Base-by-base conservation (phyloP, 1,284 basidiomycete species). In the Leccinum proximum region DNA sequence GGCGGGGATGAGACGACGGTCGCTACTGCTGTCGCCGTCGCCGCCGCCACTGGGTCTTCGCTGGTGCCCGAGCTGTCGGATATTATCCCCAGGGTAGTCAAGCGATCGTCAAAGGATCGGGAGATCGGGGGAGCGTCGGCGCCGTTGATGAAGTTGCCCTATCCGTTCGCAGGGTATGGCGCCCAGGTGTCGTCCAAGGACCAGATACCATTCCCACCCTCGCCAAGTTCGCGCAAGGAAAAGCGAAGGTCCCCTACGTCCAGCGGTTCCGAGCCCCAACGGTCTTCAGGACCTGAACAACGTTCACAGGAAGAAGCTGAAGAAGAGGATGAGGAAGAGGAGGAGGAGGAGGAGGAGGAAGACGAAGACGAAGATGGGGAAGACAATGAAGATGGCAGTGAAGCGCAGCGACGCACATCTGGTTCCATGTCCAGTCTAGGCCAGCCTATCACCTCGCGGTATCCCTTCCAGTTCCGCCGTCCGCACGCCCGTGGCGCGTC, bases 351-450 rank as follows among this genome's bases (percentile, higher is more conserved):
- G 62, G 80, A 73, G n/a, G 80, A 81, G 62, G 80, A 80, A 30
- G 78, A 73, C 18, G 80, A 81, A 62, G 80, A 65, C 0, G 64
- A 69, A 5, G 80, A 79, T 0, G 78, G 75, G 0, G 81, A 78
- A 1, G 78, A 79, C 0, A 75, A 75, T 2, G 80, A 77, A 42
- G 73, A 75, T 61, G 73, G 67, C 58, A 79, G 81, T 65, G 79
- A 82, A 61, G 79, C 79, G 4, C 79, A 79, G 4, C 86, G 86
- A 48, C 82, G 86, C 37, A 87, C 84, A 1, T 91, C 89, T 4
- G 88, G 84, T n/a, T 92, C 91, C 5, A 86, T 93, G 84, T 92
- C 90, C 5, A 89, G 87, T 69, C 82, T 93, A 6, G 91, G 91
- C 2, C 87, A 88, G n/a, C 91, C 89, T 1, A 79, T 93, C 61